These are phyloP conservation scores for Coniochaeta prunicola DNA, from an alignment of 2,329 filamentous ascomycete genomes.

Conservation along the genomic window DNA sequence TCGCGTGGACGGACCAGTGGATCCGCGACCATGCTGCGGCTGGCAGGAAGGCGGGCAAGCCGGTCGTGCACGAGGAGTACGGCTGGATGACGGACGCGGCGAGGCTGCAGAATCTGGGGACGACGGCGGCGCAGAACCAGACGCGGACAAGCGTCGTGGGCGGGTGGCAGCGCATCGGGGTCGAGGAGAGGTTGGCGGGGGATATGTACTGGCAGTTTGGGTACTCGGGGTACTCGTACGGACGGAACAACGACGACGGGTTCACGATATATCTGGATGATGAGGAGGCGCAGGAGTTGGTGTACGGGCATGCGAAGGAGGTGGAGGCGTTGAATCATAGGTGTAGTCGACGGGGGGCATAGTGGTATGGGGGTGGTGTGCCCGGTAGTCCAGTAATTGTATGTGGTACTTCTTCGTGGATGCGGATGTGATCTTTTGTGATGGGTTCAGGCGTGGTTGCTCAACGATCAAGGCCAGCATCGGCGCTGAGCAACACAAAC, in stretches of 20 bases:
- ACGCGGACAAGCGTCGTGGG: constrained; percentile 37
- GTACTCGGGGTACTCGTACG: constrained; percentile 41
- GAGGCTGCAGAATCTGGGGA: constrained; percentile 36
- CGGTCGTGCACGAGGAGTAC: constrained; percentile 49
- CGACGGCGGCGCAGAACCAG: constrained; percentile 30
- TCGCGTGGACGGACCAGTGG: constrained; percentile 46
- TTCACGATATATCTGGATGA: constrained; percentile 50
- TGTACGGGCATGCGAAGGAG: constrained; percentile 35
- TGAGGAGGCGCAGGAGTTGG: constrained; percentile 33
- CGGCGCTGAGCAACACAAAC: not conserved
- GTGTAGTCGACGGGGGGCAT: not conserved
- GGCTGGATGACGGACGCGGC: constrained; percentile 44
- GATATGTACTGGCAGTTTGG: constrained; percentile 53
- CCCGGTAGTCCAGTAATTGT: no score
- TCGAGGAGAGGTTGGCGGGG: constrained; percentile 36
- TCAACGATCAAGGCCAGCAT: not conserved
- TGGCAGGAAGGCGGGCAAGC: constrained; percentile 35
- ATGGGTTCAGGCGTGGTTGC: no score
- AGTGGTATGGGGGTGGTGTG: no score
- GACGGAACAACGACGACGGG: constrained; percentile 46
- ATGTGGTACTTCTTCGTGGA: no score
- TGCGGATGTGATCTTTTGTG: no score
- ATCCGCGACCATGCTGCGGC: constrained; percentile 43
- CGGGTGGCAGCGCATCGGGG: constrained; percentile 40
- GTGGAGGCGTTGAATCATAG: constrained; percentile 25